phyloP scores from a whole-genome alignment of 1,284 basidiomycete genomes.

The Cutaneotrichosporon sp. region DNA sequence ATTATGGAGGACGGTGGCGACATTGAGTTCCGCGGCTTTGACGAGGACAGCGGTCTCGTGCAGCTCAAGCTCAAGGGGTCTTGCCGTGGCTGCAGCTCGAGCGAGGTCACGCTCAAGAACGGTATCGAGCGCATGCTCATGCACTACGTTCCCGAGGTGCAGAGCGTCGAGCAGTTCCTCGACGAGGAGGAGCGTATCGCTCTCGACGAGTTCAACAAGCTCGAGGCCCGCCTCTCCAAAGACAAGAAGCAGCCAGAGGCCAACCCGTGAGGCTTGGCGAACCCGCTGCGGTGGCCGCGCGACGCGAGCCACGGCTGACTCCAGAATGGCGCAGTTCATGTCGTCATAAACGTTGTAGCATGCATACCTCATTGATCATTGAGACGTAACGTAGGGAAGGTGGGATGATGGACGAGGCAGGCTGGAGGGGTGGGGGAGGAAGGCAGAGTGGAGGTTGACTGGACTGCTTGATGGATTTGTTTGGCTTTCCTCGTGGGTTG shows the following conservation, averaged over 20 bases:
- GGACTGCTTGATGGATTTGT: neutral
- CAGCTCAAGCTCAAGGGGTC: slow-evolving; percentile 90
- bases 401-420: neutral
- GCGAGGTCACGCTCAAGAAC: slow-evolving; percentile 86
- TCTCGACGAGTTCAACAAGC: slow-evolving; percentile 84
- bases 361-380: slow-evolving; percentile 5
- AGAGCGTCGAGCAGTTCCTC: slow-evolving; percentile 91
- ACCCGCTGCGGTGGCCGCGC: slow-evolving; percentile 8
- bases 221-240: slow-evolving; percentile 71
- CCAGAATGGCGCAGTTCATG: slow-evolving; percentile 12
- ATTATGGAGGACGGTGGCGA: slow-evolving; percentile 71
- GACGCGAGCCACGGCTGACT: slow-evolving; percentile 9
- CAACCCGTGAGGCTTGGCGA: slow-evolving; percentile 7
- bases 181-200: slow-evolving; percentile 89
- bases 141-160: slow-evolving; percentile 98
- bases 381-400: neutral
- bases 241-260: slow-evolving; percentile 48
- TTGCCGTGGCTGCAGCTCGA: slow-evolving; percentile 88
- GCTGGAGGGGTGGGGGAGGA: neutral
- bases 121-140: slow-evolving; percentile 98
- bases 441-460: neutral
- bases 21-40: slow-evolving; percentile 59
- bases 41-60: slow-evolving; percentile 59
- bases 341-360: slow-evolving; percentile 10
- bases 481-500: neutral